Conservation (phyloP, 371 early-diverging fungal genomes). For the Cokeromyces recurvatus region DNA sequence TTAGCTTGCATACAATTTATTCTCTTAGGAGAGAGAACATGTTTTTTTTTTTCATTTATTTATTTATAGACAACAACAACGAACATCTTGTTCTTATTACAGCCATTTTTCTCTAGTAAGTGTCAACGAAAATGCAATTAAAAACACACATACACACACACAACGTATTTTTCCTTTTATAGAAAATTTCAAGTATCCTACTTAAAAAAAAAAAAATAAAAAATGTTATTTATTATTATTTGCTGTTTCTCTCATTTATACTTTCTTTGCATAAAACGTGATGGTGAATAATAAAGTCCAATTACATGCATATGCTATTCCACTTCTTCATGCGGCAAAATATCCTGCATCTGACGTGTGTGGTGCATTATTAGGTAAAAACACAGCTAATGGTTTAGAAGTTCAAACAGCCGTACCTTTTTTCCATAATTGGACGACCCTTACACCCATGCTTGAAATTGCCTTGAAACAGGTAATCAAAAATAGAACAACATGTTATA, state of each 20-base stretch:
- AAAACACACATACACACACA: no score
- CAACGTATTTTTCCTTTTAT: no score
- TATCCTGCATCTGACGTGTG: conserved; percentile 66
- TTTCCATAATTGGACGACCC: conserved; percentile 72
- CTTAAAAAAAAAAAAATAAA: no score
- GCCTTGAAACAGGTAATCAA: conserved; percentile 67
- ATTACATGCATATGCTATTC: conserved; percentile 61
- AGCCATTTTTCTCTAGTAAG: no score
- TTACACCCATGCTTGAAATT: conserved; percentile 76
- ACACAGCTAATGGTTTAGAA: conserved; percentile 27
- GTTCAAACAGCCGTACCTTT: conserved; percentile 69
- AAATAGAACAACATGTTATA: no score
- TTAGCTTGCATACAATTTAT: no score
- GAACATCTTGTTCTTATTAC: no score
- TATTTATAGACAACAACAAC: no score
- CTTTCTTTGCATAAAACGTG: background rate
- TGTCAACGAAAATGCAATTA: no score
- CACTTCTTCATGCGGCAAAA: conserved; percentile 79
- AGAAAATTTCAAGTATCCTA: no score
- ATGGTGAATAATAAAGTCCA: conserved; percentile 4
- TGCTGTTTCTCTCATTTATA: background rate
- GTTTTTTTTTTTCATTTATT: no score
- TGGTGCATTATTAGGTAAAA: conserved; percentile 60
- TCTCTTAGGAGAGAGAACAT: no score
- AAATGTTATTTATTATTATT: background rate